These are phyloP conservation scores for Rhododendron henanense DNA, from an alignment of 148 eudicot genomes.

Conservation along the genomic window DNA sequence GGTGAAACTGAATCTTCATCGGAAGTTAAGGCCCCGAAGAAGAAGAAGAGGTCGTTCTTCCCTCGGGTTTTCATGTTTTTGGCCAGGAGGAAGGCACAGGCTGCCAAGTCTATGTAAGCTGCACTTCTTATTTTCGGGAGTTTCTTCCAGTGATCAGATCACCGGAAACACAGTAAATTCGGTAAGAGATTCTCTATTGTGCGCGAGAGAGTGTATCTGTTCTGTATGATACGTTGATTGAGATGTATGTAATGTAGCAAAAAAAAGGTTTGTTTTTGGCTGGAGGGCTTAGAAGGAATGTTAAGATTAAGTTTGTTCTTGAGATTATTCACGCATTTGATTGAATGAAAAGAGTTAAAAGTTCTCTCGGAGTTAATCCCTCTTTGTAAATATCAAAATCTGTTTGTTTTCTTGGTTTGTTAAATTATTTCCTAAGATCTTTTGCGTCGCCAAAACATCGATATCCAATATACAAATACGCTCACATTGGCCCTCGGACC, in stretches of 20 bases:
- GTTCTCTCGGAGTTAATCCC: background rate
- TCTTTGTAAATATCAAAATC: background rate
- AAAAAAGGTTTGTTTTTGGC: background rate
- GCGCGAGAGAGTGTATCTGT: slow-evolving; percentile 3
- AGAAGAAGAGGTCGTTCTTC: slow-evolving; percentile 49
- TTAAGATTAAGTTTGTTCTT: background rate
- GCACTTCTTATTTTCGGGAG: background rate
- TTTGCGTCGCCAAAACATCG: too few species aligned
- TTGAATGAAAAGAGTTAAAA: background rate
- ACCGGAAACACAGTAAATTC: background rate
- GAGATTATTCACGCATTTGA: background rate
- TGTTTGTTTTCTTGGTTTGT: background rate
- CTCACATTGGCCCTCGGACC: too few species aligned
- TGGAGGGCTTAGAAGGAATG: background rate
- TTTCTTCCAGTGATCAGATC: too few species aligned
- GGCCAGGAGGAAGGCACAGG: slow-evolving; percentile 30
- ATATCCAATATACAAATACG: too few species aligned
- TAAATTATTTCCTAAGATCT: background rate
- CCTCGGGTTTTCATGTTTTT: slow-evolving; percentile 49
- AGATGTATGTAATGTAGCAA: background rate
- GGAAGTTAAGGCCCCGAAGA: slow-evolving; percentile 28
- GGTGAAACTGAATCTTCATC: slow-evolving; percentile 26
- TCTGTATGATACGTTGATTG: background rate
- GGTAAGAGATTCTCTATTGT: slow-evolving; percentile 1
- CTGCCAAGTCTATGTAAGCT: slow-evolving; percentile 25